Base-by-base conservation (phyloP, 2,329 filamentous ascomycete species). In the Zymoseptoria tritici region DNA sequence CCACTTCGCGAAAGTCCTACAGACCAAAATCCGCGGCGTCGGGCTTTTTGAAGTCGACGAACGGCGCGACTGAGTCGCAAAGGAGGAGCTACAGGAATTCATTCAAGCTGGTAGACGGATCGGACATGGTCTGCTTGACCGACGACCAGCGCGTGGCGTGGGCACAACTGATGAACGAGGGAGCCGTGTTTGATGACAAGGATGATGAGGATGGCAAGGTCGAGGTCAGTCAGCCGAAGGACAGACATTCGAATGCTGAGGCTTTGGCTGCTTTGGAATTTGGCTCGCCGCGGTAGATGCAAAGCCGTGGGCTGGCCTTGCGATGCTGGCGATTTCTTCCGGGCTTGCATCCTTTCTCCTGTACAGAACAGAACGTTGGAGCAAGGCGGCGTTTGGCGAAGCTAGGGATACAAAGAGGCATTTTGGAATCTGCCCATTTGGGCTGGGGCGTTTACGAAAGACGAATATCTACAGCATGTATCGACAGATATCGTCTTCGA, bases 211-310 rank as follows among this genome's bases (percentile, higher is more conserved):
- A 52, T 24, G 42, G 50, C 26, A 24, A 60, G 49, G 36, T 46
- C 36, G 36, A 46, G 13, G 36, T 46, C 36, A 16, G 16, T n/a
- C 36, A 16, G 36, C 13, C 36, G 36, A 52, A 60, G 36, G 42
- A 52, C n/a, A 60, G 57, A 42, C 66, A 60, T 52, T 62, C 63
- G 9, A 67, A 70, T 52, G 58, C 60, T 9, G 61, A 68, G 53
- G 67, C 68, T 13, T 61, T 70, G 49, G 67, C 68, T 8, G 67
- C 66, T 13, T 56, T 70, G 22, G 67, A 70, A 36, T 69, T 68
- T 61, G 67, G 67, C 9, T 55, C 59, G 26, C n/a, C 59, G 61
- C 49, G 57, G 52, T 6, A 31, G 19, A 52, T 54, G 24, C 49
- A 50, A 50, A 29, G 46, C 55, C 42, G 55, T 31, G 8, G n/a